Percentiles rank a stretch among this genome's conserved stretches.
phyloP scores from a whole-genome alignment of 1,284 basidiomycete species.

The Cryptococcus floricola region DNA sequence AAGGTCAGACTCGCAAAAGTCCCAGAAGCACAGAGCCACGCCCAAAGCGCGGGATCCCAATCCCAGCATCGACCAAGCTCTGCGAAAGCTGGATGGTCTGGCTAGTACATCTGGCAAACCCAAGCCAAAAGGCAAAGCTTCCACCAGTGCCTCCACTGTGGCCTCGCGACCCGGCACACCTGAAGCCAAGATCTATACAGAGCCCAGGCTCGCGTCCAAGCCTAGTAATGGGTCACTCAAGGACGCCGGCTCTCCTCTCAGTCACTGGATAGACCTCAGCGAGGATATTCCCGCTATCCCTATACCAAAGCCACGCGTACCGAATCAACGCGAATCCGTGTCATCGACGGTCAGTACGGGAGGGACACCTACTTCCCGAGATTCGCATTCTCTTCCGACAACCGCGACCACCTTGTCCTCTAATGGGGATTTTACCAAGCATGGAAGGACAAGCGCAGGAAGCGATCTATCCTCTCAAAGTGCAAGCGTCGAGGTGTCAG shows the following conservation, averaged over 20 bases:
- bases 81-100: slow-evolving; percentile 89
- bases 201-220: slow-evolving; percentile 10
- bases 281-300: slow-evolving; percentile 22
- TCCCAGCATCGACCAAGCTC: slow-evolving; percentile 81
- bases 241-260: slow-evolving; percentile 25
- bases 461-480: slow-evolving; percentile 65
- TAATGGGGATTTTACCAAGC: slow-evolving; percentile 53
- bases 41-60: slow-evolving; percentile 50
- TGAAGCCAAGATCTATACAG: slow-evolving; percentile 53
- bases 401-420: slow-evolving; percentile 58
- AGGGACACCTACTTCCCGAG: slow-evolving; percentile 37
- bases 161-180: slow-evolving; percentile 73
- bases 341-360: slow-evolving; percentile 80
- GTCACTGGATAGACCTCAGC: slow-evolving; percentile 34
- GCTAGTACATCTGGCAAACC: slow-evolving; percentile 62
- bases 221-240: slow-evolving; percentile 20
- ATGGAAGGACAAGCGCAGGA: slow-evolving; percentile 59
- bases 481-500: slow-evolving; percentile 30
- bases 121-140: slow-evolving; percentile 35
- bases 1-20: slow-evolving; percentile 19
- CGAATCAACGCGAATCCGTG: slow-evolving; percentile 75
- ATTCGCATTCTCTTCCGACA: slow-evolving; percentile 53
- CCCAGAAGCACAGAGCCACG: neutral
- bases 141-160: slow-evolving; percentile 45
- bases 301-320: neutral